These are phyloP conservation scores for Euphorbia peplus DNA, from an alignment of 345 rosid species.

Conservation along the genomic window DNA sequence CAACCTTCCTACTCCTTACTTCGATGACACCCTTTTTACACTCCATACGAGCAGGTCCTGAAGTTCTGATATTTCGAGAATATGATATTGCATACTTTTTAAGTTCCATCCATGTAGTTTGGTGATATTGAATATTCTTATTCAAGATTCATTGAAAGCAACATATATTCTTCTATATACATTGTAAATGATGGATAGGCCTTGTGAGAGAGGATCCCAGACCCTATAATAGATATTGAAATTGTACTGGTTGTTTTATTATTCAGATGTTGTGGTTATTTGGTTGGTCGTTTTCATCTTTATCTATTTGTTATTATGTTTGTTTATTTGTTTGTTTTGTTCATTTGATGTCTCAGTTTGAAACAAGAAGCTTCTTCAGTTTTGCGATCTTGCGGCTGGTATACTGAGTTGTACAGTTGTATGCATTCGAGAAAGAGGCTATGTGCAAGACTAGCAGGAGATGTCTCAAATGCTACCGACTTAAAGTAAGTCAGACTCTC, in stretches of 20 bases:
- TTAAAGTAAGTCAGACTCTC: slow-evolving; percentile 82
- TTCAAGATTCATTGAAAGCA: not conserved
- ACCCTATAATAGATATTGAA: not conserved
- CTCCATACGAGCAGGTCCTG: not conserved
- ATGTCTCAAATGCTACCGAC: slow-evolving; percentile 27
- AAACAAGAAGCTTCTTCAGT: slow-evolving; percentile 51
- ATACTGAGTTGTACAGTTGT: slow-evolving; percentile 45
- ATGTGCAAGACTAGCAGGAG: slow-evolving; percentile 36
- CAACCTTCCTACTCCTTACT: no score
- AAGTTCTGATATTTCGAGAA: not conserved
- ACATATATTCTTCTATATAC: not conserved
- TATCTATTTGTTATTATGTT: not conserved
- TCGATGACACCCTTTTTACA: no score
- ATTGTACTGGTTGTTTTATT: not conserved
- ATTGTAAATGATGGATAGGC: not conserved
- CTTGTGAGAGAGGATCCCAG: not conserved
- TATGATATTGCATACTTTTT: not conserved
- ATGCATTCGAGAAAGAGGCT: slow-evolving; percentile 65
- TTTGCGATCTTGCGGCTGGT: slow-evolving; percentile 75
- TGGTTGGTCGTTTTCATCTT: slow-evolving; percentile 4
- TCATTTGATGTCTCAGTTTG: slow-evolving; percentile 45
- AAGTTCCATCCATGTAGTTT: not conserved
- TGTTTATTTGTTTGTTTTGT: not conserved
- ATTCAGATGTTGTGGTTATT: not conserved
- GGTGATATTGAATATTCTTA: slow-evolving; percentile 7